Evolutionary conservation across 768 basidiomycete species (phyloP).

Genomic region (Pisolithus marmoratus): DNA sequence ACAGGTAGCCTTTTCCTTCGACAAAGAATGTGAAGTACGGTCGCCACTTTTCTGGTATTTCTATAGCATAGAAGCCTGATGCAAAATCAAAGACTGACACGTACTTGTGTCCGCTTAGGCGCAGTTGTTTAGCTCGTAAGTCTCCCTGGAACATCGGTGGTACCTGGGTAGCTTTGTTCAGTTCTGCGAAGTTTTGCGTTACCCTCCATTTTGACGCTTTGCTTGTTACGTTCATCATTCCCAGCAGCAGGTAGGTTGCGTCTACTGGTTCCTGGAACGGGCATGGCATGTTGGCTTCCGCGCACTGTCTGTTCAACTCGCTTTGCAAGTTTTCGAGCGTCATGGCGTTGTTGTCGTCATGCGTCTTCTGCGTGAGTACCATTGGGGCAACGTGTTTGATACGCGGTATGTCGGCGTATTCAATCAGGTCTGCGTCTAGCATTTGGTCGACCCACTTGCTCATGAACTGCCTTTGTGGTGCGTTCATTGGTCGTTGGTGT

Average conservation of each 20-base stretch:
- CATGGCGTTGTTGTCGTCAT: conserved; percentile 21
- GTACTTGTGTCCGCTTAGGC: no score
- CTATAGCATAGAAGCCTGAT: no score
- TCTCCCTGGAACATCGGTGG: not conserved
- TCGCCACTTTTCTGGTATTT: no score
- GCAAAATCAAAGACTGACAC: no score
- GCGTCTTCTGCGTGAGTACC: conserved; percentile 33
- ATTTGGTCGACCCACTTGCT: not conserved
- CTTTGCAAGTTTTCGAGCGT: conserved; percentile 30
- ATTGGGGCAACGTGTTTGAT: conserved; percentile 11
- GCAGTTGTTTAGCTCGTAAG: no score
- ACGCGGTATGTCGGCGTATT: not conserved
- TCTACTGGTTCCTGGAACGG: not conserved
- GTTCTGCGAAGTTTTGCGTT: not conserved
- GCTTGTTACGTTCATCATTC: no score
- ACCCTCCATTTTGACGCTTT: not conserved
- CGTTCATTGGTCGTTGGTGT: not conserved
- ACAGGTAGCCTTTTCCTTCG: no score
- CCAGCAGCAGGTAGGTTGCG: not conserved
- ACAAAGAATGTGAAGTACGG: no score
- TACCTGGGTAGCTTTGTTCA: not conserved
- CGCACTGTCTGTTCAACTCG: conserved; percentile 20
- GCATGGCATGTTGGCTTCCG: not conserved
- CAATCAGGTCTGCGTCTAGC: not conserved
- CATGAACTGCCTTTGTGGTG: not conserved